A percentile compares a stretch with the other conserved stretches of the same genome.
These are phyloP conservation scores for Cyberlindnera mrakii DNA, from an alignment of 805 yeast species.

Conservation along the genomic window DNA sequence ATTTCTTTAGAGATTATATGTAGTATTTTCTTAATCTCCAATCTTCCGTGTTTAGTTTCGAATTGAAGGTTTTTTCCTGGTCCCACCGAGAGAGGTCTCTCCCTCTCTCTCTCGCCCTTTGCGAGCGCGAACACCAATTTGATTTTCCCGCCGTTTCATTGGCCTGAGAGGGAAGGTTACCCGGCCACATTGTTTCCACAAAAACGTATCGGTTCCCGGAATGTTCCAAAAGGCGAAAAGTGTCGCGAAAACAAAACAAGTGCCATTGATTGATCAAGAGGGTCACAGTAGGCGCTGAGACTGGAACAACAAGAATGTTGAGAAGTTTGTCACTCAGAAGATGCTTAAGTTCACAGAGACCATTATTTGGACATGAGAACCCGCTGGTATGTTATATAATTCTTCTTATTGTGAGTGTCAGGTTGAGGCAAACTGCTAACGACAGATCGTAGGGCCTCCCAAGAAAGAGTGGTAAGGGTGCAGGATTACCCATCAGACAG, in stretches of 20 bases:
- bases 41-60: no score
- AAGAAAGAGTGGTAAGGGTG: conserved; percentile 27
- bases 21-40: neutral
- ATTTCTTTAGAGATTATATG: neutral
- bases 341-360: neutral
- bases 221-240: neutral
- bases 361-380: conserved; percentile 34
- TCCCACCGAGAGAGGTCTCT: neutral
- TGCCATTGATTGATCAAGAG: no score
- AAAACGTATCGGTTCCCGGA: neutral
- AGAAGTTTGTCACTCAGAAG: no score
- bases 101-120: no score
- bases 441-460: conserved; percentile 18
- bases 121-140: conserved; percentile 2
- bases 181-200: no score
- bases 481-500: conserved; percentile 51
- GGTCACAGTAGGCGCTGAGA: no score
- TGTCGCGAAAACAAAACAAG: no score
- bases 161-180: conserved; percentile 1
- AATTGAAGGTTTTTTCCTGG: neutral
- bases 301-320: no score
- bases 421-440: neutral
- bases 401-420: no score
- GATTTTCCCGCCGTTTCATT: conserved; percentile 8
- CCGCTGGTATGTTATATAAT: conserved; percentile 41